Base-by-base conservation (phyloP, 192 early-diverging fungal species). In the Ramicandelaber brevisporus region DNA sequence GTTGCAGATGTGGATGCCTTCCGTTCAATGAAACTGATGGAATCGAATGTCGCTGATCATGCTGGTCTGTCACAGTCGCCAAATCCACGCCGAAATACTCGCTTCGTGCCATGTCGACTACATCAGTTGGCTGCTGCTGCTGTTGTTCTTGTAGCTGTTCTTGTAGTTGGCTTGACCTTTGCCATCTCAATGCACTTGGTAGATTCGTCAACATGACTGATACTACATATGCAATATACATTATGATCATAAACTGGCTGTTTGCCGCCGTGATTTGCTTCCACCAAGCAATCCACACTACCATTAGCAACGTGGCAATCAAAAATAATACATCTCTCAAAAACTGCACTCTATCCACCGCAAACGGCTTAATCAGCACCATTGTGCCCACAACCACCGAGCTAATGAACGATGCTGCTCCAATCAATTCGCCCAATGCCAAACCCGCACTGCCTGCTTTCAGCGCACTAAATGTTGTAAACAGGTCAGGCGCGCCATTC, bases 401-500 rank as follows among this genome's bases (percentile, higher is more conserved):
- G 3, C 68, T 60, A 27, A 89, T 76, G 46, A 88, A 96, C 20
- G 70, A 57, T 17, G 51, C 73, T 14, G 74, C 75, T 29, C 86
- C 89, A 14, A 89, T 61, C n/a, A 96, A 63, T 43, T 92, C 83
- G 11, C 90, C 85, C 9, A 96, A 50, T 3, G 85, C 87, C 21
- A 90, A 38, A 0, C 70, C 73, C 12, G 70, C 73, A 27, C 68
- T 63, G 14, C 65, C 62, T 3, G 68, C 59, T 4, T 59, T 42
- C 34, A 78, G 65, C 4, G 77, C 73, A 20, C 65, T 80, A 21
- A 77, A 88, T 0, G 87, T 89, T 23, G 79, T 70, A 34, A 88
- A 80, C 14, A 96, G 41, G 40, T 96, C 90, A 0, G 84, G 84
- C 3, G 78, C 74, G 12, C 84, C 89, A 46, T 96, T 96, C 7